phyloP scores from a whole-genome alignment of 106 monocot species.

The Apostasia shenzhenica region DNA sequence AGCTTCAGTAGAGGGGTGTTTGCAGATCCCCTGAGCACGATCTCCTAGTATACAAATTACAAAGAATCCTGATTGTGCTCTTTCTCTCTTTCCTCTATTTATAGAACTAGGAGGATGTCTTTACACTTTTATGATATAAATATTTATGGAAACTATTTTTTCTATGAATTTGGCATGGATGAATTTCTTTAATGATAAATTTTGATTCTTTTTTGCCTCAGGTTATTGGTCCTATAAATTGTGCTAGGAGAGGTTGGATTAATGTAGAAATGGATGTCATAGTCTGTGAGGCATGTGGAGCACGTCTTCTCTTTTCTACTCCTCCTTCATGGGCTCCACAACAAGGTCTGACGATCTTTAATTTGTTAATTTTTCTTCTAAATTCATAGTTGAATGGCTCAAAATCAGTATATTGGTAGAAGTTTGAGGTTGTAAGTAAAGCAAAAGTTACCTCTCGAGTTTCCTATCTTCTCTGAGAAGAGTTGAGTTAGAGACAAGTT shows the following conservation, averaged over 20 bases:
- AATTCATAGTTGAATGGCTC: not conserved
- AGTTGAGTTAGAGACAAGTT: too few species aligned
- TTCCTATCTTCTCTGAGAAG: too few species aligned
- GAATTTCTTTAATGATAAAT: not conserved
- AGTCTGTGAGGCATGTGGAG: slow-evolving; percentile 88
- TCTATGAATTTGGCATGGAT: not conserved
- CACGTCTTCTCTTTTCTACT: slow-evolving; percentile 79
- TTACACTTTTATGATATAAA: too few species aligned
- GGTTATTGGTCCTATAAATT: slow-evolving; percentile 74
- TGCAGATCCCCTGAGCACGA: not conserved
- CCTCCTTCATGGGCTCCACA: slow-evolving; percentile 74
- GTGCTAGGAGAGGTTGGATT: slow-evolving; percentile 97
- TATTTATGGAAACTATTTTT: too few species aligned
- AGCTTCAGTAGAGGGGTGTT: too few species aligned
- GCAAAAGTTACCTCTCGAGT: too few species aligned
- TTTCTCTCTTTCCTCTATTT: not conserved
- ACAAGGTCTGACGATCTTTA: slow-evolving; percentile 50
- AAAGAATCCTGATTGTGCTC: not conserved
- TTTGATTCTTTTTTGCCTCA: slow-evolving; percentile 11
- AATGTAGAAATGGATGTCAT: slow-evolving; percentile 87
- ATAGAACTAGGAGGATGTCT: not conserved
- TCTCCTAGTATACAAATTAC: not conserved
- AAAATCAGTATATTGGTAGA: not conserved
- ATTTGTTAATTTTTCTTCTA: not conserved
- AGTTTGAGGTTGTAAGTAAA: too few species aligned